These are phyloP conservation scores for Entonaema liquescens DNA, from an alignment of 495 filamentous ascomycete genomes.

Conservation along the genomic window DNA sequence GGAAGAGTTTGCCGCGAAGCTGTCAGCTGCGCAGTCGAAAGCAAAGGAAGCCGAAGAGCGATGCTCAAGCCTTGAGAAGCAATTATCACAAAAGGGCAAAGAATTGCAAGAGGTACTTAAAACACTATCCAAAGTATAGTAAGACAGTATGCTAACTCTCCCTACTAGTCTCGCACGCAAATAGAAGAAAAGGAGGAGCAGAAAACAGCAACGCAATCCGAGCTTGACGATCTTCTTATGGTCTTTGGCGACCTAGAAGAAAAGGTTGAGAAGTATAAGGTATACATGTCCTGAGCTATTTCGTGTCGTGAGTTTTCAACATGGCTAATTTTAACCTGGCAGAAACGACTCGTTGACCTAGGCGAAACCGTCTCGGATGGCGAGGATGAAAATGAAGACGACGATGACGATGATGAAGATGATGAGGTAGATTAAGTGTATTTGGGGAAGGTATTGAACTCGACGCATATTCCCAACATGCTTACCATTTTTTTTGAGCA, in stretches of 20 bases:
- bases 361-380: constrained; percentile 80
- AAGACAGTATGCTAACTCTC: constrained; percentile 15
- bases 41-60: constrained; percentile 40
- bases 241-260: constrained; percentile 91
- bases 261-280: constrained; percentile 82
- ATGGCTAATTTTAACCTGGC: constrained; percentile 44
- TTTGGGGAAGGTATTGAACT: constrained; percentile 7
- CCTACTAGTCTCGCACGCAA: constrained; percentile 48
- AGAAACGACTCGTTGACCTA: constrained; percentile 76
- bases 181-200: constrained; percentile 69
- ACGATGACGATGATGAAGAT: constrained; percentile 54
- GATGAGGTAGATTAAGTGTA: constrained; percentile 28
- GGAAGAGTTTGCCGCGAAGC: constrained; percentile 61
- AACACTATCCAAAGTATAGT: constrained; percentile 27
- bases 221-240: constrained; percentile 86
- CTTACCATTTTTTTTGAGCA: neutral
- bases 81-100: constrained; percentile 40
- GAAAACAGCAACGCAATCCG: constrained; percentile 68
- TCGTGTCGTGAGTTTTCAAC: neutral
- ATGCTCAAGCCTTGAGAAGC: constrained; percentile 36
- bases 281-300: constrained; percentile 49
- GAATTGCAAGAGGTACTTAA: constrained; percentile 41
- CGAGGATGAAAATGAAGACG: constrained; percentile 75
- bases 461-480: neutral
- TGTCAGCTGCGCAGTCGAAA: constrained; percentile 53